Evolutionary conservation across 768 basidiomycete species (phyloP).

Genomic region (Rhodotorula taiwanensis): DNA sequence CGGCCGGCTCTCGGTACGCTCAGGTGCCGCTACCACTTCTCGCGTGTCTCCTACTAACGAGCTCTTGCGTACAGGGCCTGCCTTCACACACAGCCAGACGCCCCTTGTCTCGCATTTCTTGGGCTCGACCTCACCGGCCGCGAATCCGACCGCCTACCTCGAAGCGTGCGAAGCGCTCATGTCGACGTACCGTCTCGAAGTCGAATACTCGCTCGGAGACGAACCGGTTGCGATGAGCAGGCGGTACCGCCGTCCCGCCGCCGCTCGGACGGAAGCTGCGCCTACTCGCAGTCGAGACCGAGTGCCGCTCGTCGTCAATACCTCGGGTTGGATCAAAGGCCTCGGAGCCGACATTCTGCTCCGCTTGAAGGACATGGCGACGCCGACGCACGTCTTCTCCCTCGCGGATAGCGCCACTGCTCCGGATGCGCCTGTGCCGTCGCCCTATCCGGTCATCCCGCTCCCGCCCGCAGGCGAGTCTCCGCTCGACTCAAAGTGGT

Average conservation of each 20-base stretch:
- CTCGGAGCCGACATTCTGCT: constrained; percentile 71
- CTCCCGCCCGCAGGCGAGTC: constrained; percentile 22
- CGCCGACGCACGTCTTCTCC: constrained; percentile 57
- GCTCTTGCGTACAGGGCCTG: too few species aligned
- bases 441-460: not conserved
- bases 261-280: not conserved
- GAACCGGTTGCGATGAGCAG: not conserved
- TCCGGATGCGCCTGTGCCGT: not conserved
- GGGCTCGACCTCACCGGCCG: constrained; percentile 68
- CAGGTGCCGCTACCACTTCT: too few species aligned
- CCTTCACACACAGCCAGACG: constrained; percentile 72
- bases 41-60: constrained; percentile 22
- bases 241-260: not conserved
- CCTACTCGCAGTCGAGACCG: constrained; percentile 48
- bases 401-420: constrained; percentile 39
- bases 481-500: constrained; percentile 33
- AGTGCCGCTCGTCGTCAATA: constrained; percentile 85
- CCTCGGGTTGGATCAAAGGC: constrained; percentile 95
- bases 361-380: constrained; percentile 61
- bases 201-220: constrained; percentile 51
- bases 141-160: constrained; percentile 70
- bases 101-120: constrained; percentile 73
- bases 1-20: constrained; percentile 61
- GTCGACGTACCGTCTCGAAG: constrained; percentile 57
- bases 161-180: constrained; percentile 61